These are phyloP conservation scores for Lentinula aciculospora DNA, from an alignment of 768 basidiomycete species.

Conservation along the genomic window DNA sequence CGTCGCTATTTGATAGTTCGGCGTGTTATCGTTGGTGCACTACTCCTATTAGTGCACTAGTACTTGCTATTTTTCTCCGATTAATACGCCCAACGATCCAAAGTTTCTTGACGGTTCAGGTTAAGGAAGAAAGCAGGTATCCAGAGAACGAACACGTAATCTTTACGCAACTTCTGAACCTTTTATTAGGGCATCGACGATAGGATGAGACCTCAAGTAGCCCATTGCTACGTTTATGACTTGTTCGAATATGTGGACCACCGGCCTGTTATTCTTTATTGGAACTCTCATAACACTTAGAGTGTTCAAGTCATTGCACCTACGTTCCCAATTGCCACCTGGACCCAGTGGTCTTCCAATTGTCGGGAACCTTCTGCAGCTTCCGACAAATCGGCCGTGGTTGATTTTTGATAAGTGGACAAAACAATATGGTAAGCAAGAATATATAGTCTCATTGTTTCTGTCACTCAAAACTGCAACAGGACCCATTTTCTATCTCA, in stretches of 20 bases:
- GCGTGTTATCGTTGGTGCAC: too few relatives aligned
- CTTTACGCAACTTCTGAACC: too few relatives aligned
- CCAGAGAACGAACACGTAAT: too few relatives aligned
- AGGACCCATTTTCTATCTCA: constrained; percentile 7
- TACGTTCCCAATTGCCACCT: constrained; percentile 20
- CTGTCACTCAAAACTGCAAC: neutral
- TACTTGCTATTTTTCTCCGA: too few relatives aligned
- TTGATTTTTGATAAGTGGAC: constrained; percentile 24
- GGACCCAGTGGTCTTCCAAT: constrained; percentile 33
- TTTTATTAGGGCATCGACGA: too few relatives aligned
- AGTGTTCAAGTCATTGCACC: neutral
- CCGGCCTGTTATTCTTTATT: neutral
- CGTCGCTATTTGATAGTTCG: too few relatives aligned
- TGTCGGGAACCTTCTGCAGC: constrained; percentile 27
- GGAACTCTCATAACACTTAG: neutral
- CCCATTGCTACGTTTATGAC: too few relatives aligned
- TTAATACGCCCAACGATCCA: too few relatives aligned
- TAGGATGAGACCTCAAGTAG: too few relatives aligned
- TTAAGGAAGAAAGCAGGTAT: too few relatives aligned
- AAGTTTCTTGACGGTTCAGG: too few relatives aligned
- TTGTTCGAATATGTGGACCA: neutral
- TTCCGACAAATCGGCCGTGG: constrained; percentile 22
- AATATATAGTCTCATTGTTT: neutral
- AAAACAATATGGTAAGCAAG: constrained; percentile 24
- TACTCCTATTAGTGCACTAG: too few relatives aligned